Base-by-base conservation (phyloP, 176 grass and related monocot genomes). In the Juncus effusus region DNA sequence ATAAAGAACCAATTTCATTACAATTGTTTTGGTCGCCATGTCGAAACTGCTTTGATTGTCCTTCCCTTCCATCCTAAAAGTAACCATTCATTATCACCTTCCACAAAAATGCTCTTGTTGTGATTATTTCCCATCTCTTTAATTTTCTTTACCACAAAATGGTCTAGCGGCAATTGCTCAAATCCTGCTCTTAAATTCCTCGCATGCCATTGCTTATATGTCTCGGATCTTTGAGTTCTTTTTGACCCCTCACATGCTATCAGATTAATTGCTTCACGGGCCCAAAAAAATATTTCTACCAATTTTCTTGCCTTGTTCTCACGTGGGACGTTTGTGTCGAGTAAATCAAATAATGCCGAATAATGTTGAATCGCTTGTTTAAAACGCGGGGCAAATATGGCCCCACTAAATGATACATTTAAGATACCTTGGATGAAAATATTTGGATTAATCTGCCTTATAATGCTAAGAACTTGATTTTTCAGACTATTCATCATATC, bases 301-400 rank as follows among this genome's bases (percentile, higher is more conserved):
- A 79, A 51, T 13, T 61, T 28, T 19, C 77, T 71, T 16, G 63
- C 66, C 5, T 56, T 70, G 36, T 79, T 62, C 3, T 79, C 67
- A 1, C 77, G 77, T n/a, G 77, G 77, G 38, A 73, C 54, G 56
- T 67, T 37, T 71, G 72, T 59, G 72, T 71, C 10, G 65, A 60
- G 7, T 65, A 49, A 44, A 28, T 28, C 19, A 28, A 28, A 28
- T 28, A 28, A 28, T 28, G 19, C 19, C 19, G 19, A 28, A 28
- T 72, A 79, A 36, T 79, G 65, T 41, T 71, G 72, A 36, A 79
- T 52, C 52, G 65, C 77, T 50, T 79, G 66, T 11, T 59, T 67
- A 70, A 79, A 79, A 13, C 77, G 66, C 3, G 65, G 70, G 7
- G 72, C 67, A 13, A 79, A 79, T 55, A 72, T 71, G 66, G 77